Evolutionary conservation across 2,329 filamentous ascomycete species (phyloP).

Genomic region (Aspergillus calidoustus): DNA sequence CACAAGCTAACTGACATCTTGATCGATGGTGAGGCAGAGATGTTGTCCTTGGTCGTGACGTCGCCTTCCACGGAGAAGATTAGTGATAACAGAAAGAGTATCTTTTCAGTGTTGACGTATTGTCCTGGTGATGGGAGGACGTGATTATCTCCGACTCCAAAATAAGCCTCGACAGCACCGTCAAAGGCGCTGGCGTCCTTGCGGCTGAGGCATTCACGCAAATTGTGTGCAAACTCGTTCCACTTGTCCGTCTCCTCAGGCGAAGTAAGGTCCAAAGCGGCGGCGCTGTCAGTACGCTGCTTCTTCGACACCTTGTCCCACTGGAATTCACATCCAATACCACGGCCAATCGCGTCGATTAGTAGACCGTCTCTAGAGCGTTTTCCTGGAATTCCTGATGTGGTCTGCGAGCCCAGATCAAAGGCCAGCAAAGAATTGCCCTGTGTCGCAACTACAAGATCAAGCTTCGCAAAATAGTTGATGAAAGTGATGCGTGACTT

Average conservation of each 20-base stretch:
- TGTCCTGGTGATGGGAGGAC: slow-evolving; percentile 29
- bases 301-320: slow-evolving; percentile 37
- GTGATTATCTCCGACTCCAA: slow-evolving; percentile 29
- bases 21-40: slow-evolving; percentile 31
- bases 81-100: slow-evolving; percentile 43
- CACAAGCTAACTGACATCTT: slow-evolving; percentile 41
- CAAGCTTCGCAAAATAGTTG: slow-evolving; percentile 50
- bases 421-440: slow-evolving; percentile 50
- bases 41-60: slow-evolving; percentile 26
- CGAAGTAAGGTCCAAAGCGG: slow-evolving; percentile 37
- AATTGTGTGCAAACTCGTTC: slow-evolving; percentile 36
- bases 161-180: slow-evolving; percentile 36
- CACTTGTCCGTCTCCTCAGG: slow-evolving; percentile 40
- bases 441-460: slow-evolving; percentile 47
- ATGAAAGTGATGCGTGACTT: slow-evolving; percentile 42
- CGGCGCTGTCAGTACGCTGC: slow-evolving; percentile 34
- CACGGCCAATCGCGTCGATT: slow-evolving; percentile 49
- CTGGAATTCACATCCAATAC: slow-evolving; percentile 40
- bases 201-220: slow-evolving; percentile 34
- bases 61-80: slow-evolving; percentile 40
- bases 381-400: slow-evolving; percentile 40
- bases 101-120: slow-evolving; percentile 43
- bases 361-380: slow-evolving; percentile 45
- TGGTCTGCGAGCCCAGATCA: slow-evolving; percentile 43
- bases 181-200: slow-evolving; percentile 42